phyloP scores from a whole-genome alignment of 345 rosid genomes.

The Cardamine occulta region DNA sequence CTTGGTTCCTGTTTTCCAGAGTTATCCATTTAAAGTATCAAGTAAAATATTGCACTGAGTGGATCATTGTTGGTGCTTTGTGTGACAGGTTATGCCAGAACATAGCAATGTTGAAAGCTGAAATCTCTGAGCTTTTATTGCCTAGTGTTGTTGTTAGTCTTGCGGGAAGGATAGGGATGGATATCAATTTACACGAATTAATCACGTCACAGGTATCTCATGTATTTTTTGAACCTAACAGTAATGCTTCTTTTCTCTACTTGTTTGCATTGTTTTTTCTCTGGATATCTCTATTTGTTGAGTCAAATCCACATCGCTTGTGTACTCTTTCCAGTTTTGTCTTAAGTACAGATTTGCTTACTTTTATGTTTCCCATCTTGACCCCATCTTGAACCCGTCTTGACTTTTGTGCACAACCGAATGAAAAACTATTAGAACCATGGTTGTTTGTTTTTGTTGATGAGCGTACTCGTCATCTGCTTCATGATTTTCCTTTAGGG shows the following conservation, averaged over 20 bases:
- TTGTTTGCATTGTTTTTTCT: constrained; percentile 20
- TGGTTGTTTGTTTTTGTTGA: constrained; percentile 7
- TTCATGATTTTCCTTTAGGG: constrained; percentile 6
- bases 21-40: constrained; percentile 3
- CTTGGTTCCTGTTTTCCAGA: constrained; percentile 29
- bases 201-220: constrained; percentile 72
- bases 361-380: constrained; percentile 6
- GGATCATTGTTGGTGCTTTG: constrained; percentile 33
- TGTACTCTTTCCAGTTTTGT: background rate
- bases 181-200: constrained; percentile 56
- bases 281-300: constrained; percentile 20
- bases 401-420: constrained; percentile 12
- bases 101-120: constrained; percentile 76
- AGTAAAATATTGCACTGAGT: constrained; percentile 1
- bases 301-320: background rate
- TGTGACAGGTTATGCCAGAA: constrained; percentile 83
- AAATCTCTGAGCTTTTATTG: constrained; percentile 87
- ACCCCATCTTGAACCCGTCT: background rate
- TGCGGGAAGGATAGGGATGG: constrained; percentile 60
- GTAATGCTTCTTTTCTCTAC: background rate
- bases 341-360: background rate
- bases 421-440: background rate
- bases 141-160: constrained; percentile 77
- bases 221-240: constrained; percentile 4
- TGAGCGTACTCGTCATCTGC: constrained; percentile 9